phyloP scores from a whole-genome alignment of 164 flowering plant species.

The Kingdonia uniflora region DNA sequence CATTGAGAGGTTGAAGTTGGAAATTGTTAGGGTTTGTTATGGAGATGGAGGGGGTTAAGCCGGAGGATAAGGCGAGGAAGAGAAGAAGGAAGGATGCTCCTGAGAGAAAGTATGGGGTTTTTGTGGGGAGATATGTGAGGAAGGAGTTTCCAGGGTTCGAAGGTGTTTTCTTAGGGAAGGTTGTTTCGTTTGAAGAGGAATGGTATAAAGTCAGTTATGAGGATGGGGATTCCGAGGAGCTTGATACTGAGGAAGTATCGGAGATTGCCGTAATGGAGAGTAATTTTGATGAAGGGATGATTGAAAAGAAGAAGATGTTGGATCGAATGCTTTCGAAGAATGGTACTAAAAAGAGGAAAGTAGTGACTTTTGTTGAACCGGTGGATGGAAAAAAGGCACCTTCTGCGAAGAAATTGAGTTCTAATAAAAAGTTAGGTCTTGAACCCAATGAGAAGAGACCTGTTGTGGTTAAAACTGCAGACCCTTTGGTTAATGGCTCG shows the following conservation, averaged over 20 bases:
- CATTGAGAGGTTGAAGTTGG: too few species aligned
- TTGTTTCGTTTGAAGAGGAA: constrained; percentile 47
- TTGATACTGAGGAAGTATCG: constrained; percentile 56
- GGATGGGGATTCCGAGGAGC: constrained; percentile 89
- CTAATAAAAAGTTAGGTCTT: constrained; percentile 2
- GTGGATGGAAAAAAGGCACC: constrained; percentile 17
- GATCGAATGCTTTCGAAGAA: constrained; percentile 23
- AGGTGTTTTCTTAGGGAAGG: constrained; percentile 63
- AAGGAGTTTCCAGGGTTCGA: constrained; percentile 59
- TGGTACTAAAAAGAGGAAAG: constrained; percentile 5
- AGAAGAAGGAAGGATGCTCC: constrained; percentile 26
- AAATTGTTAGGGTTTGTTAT: background rate
- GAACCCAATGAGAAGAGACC: too few species aligned
- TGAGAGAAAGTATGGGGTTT: constrained; percentile 19
- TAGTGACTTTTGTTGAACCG: constrained; percentile 6
- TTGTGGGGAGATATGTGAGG: constrained; percentile 65
- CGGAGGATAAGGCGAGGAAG: constrained; percentile 41
- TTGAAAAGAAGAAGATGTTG: constrained; percentile 33
- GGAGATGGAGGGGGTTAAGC: constrained; percentile 8
- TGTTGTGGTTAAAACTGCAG: too few species aligned
- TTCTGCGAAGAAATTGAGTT: constrained; percentile 19
- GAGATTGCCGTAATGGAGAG: constrained; percentile 27
- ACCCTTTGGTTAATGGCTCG: too few species aligned
- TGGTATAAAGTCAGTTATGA: constrained; percentile 80
- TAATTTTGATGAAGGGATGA: constrained; percentile 29